Base-by-base conservation (phyloP, 1,284 basidiomycete genomes). In the Microbotryum intermedium region DNA sequence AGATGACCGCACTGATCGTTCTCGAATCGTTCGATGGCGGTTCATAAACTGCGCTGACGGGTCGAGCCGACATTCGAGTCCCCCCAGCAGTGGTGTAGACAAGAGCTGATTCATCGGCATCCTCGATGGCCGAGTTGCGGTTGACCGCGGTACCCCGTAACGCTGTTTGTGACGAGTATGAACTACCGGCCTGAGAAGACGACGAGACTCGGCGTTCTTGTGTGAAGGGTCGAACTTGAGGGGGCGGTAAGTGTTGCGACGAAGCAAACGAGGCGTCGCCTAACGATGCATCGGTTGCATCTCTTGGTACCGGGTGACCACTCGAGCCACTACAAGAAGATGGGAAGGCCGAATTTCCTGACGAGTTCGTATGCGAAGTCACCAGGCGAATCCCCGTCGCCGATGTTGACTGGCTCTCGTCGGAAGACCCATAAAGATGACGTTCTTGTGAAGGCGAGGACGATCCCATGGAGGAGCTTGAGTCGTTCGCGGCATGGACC, bases 91-190 rank as follows among this genome's bases (percentile, higher is more conserved):
- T 7, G 18, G 34, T 29, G 42, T 13, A 50, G 42, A 47, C 30
- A 34, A 8, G 6, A 13, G 28, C 51, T 25, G 7, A 34, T 21
- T 47, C 59, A 26, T 57, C 47, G 4, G 65, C 65, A 20, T 64
- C 66, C 48, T 65, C 59, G 50, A 62, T 53, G 6, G 62, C 58
- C 39, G 60, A 58, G 25, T 53, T 55, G 39, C 60, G 43, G 45
- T 54, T 58, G 29, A 34, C 42, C 21, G 55, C 54, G 1, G 51
- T 51, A 6, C 58, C 62, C 1, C 52, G 53, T 6, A 63, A 56
- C 20, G 62, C 59, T 3, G 58, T 39, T 30, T 65, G 59, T 3
- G 55, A 57, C 2, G 63, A 46, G 50, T 51, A 30, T 2, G 50
- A 7, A 21, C 39, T 61, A 23, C 6, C 44, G 29, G 6, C 45